Evolutionary conservation across 371 early-diverging fungal genomes (phyloP).

Genomic region (Mortierella sp.): DNA sequence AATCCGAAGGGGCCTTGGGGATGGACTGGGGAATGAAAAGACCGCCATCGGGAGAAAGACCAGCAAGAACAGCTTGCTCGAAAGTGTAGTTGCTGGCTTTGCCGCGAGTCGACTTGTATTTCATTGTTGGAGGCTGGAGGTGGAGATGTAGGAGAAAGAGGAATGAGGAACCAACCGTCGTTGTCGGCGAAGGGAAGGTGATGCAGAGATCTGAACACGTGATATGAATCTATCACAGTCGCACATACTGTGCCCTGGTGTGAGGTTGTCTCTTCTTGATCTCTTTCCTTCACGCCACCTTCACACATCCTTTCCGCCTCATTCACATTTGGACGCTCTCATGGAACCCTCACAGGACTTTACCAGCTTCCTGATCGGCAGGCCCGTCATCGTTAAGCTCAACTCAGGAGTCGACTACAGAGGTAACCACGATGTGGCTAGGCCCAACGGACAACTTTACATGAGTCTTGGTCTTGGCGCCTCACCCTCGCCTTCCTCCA

Average conservation of each 20-base stretch:
- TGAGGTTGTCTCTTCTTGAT: background rate
- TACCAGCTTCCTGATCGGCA: constrained; percentile 69
- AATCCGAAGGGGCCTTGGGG: constrained; percentile 67
- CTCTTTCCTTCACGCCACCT: background rate
- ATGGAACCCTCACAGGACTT: constrained; percentile 54
- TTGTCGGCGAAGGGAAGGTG: too few relatives aligned
- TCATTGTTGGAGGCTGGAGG: constrained; percentile 59
- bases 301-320: background rate
- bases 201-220: background rate
- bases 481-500: too few relatives aligned
- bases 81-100: constrained; percentile 79
- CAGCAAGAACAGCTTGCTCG: constrained; percentile 92
- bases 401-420: constrained; percentile 96
- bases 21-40: constrained; percentile 91
- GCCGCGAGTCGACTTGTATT: constrained; percentile 92
- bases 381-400: constrained; percentile 89
- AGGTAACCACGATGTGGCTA: too few relatives aligned
- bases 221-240: background rate
- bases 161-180: background rate
- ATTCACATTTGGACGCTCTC: background rate
- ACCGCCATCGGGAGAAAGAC: constrained; percentile 95
- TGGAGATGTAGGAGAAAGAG: constrained; percentile 1
- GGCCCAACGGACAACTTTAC: background rate
- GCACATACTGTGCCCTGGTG: background rate
- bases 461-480: too few relatives aligned